phyloP scores from a whole-genome alignment of 2,329 filamentous ascomycete species.

The Aspergillus candidus region DNA sequence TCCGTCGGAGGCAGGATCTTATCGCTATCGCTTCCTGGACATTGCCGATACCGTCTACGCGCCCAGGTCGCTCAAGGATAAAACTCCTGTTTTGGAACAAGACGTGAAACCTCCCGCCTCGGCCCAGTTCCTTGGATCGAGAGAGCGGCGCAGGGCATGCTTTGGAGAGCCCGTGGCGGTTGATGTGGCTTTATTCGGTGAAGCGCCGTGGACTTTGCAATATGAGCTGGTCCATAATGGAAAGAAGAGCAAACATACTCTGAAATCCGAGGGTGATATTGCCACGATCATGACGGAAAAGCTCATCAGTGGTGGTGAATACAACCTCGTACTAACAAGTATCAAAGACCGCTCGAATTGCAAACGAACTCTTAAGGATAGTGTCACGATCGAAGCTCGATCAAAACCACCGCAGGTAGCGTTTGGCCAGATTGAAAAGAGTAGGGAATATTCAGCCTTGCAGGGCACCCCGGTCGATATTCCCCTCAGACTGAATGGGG shows the following conservation, averaged over 20 bases:
- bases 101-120: slow-evolving; percentile 89
- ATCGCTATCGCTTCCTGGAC: slow-evolving; percentile 76
- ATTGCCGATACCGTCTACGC: slow-evolving; percentile 80
- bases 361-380: slow-evolving; percentile 77
- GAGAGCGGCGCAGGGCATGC: slow-evolving; percentile 59
- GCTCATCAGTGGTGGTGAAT: slow-evolving; percentile 78
- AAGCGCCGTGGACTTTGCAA: slow-evolving; percentile 80
- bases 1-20: slow-evolving; percentile 73
- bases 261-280: slow-evolving; percentile 56
- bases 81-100: slow-evolving; percentile 66
- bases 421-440: slow-evolving; percentile 81
- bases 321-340: slow-evolving; percentile 76
- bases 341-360: slow-evolving; percentile 83
- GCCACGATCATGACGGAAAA: slow-evolving; percentile 70
- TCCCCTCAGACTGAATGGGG: slow-evolving; percentile 78
- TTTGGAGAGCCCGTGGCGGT: slow-evolving; percentile 75
- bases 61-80: slow-evolving; percentile 55
- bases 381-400: slow-evolving; percentile 77
- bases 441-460: slow-evolving; percentile 65
- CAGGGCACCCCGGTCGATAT: slow-evolving; percentile 69
- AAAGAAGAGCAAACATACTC: slow-evolving; percentile 65
- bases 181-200: slow-evolving; percentile 69
- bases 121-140: slow-evolving; percentile 59
- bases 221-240: slow-evolving; percentile 91
- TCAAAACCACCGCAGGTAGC: slow-evolving; percentile 80